Evolutionary conservation across 2,329 filamentous ascomycete species (phyloP), one percentile per base, ranked within the genome.

Genomic region (Aspergillus pseudoviridinutans): DNA sequence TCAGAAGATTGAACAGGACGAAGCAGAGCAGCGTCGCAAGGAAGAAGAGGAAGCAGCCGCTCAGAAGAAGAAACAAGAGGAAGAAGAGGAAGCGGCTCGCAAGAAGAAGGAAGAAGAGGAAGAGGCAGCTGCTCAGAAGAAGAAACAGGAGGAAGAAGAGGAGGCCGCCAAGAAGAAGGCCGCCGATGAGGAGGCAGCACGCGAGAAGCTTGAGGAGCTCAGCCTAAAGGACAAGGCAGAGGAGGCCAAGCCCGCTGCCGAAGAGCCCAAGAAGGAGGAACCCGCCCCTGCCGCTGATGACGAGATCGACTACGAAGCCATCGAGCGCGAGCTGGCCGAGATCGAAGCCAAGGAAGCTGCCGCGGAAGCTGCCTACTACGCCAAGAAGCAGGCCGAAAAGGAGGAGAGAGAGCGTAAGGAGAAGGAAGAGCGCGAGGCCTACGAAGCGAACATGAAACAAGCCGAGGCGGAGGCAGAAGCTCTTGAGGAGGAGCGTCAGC

Each of bases 381-480:
- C 90, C 71, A 89, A 90, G 75, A 92, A 92, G 75, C 84, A 90
- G 68, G 87, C 86, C n/a, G 87, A 91, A 71, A 90, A 90, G 74
- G 78, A 78, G 59, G 78, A 76, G 61, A 68, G 70, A 38, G 76
- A 70, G 27, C 74, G 76, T 60, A 79, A 78, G 64, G 76, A 78
- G 60, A 74, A 75, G 50, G 78, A 80, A 55, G 78, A 78, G 42
- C 72, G 61, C 14, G 76, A 76, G 41, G 67, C 71, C 51, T 78
- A 75, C 28, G 75, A 79, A 55, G 72, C 72, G 54, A 79, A 76
- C 62, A 79, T 80, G 77, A 80, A 79, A 68, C 71, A 76, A 61
- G 74, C 77, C 38, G 78, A 80, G 64, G 71, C 68, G 25, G 78
- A 80, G 64, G 78, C 78, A 10, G 79, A 81, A 64, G 78, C 77